Evolutionary conservation across 2,329 filamentous ascomycete genomes (phyloP), one percentile per base, ranked within the genome.

Genomic region (Fusarium transvaalense): DNA sequence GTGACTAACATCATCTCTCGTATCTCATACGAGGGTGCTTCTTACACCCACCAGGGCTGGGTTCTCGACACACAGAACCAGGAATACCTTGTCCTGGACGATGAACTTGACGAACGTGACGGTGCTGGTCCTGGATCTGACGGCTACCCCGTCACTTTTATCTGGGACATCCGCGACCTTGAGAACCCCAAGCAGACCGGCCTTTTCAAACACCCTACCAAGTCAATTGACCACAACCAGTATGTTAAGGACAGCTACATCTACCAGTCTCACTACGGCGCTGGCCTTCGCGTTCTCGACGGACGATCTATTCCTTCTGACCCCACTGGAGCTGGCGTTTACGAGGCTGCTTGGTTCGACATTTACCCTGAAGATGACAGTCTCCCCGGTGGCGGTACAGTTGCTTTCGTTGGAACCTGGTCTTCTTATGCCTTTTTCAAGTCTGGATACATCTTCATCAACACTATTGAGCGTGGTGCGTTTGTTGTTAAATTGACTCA

Each of bases 21-120:
- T 39, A 87, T 85, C 14, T 83, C 82, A 0, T 88, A 88, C 73
- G 81, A 83, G 23, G 86, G 86, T 41, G 85, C 85, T 10, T 76
- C 82, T 5, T 89, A 88, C 77, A 87, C 85, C 2, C 87, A 89
- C 72, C 87, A 89, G 68, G 87, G 87, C 9, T 84, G 83, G 78
- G 78, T 88, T 5, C 78, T 86, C 25, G 82, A 86, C 71, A 73
- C 76, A 2, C 74, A 79, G 34, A 81, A 75, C 53, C 77, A 82
- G 39, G 81, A 81, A 43, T 85, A 80, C 70, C 80, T 87, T 6
- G 77, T 86, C 15, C 72, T 86, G 7, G 85, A 87, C 65, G 85
- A 87, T 65, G 85, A 87, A 72, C 78, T 83, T 13, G 85, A 88
- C 58, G 85, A 88, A 77, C 57, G 69, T 5, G 73, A 82, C 8